Conservation (phyloP, 1,284 basidiomycete genomes). For the Leccinum fallax region DNA sequence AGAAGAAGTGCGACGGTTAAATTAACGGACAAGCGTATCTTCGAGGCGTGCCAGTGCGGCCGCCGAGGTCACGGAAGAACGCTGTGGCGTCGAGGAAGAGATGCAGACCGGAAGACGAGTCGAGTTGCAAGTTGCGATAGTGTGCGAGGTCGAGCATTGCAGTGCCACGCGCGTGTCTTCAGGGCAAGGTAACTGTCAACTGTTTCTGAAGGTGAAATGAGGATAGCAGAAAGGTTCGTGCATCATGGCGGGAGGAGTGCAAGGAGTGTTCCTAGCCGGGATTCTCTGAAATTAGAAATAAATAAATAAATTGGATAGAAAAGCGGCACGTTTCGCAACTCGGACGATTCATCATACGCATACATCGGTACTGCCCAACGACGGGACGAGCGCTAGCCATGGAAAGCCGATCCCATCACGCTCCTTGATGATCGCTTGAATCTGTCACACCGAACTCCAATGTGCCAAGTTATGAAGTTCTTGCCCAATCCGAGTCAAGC, state of each 20-base stretch:
- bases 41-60: slow-evolving; percentile 9
- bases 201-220: slow-evolving; percentile 11
- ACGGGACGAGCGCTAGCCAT: neutral
- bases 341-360: slow-evolving; percentile 6
- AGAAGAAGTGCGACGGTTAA: slow-evolving; percentile 23
- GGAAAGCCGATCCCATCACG: neutral
- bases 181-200: slow-evolving; percentile 2
- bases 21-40: slow-evolving; percentile 26
- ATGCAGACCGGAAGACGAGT: slow-evolving; percentile 2
- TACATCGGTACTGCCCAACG: neutral
- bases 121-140: slow-evolving; percentile 14
- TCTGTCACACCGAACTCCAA: neutral
- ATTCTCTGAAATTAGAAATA: slow-evolving; percentile 35
- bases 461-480: neutral
- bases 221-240: slow-evolving; percentile 7
- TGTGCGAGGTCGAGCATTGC: neutral
- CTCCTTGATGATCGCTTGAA: neutral
- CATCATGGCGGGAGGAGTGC: slow-evolving; percentile 31
- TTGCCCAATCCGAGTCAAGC: neutral
- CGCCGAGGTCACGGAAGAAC: slow-evolving; percentile 5
- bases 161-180: slow-evolving; percentile 1
- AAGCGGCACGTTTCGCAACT: slow-evolving; percentile 14
- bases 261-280: slow-evolving; percentile 36
- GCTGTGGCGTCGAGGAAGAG: neutral
- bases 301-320: slow-evolving; percentile 32